Base-by-base conservation (phyloP, 345 rosid species). In the Nephelium lappaceum region DNA sequence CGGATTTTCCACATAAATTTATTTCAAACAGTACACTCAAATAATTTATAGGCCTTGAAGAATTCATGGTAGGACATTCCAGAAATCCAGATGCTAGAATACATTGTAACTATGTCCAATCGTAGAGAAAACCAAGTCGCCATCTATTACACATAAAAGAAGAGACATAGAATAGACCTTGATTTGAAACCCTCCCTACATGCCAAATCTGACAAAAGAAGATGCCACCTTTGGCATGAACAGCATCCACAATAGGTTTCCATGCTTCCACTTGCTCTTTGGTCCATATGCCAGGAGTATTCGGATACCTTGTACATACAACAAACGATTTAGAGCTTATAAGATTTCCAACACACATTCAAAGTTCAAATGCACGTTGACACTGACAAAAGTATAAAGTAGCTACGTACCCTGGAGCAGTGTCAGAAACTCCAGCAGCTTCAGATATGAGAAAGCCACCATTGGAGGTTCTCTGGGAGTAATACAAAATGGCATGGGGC, bases 221-320 rank as follows among this genome's bases (percentile, higher is more conserved):
- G n/a, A n/a, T 89, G 80, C 91, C 93, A 4, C 96, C 96, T 79
- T 92, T 88, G 16, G 92, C 91, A 84, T 90, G 96, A 84, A 93
- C 96, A 67, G 96, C 94, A 47, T 92, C 91, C 4, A 93, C 96
- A 45, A 93, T 91, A 27, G 98, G 92, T 75, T 88, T 93, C 98
- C 98, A 93, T 8, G 94, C 96, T 69, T 93, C 95, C 8, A 93
- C 89, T 75, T 93, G 97, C 77, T 86, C 95, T 80, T 89, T 87
- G 11, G 91, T 89, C 94, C 96, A 91, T 64, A 93, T 88, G 60
- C 98, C 96, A 60, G 94, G 93, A 92, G 88, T 81, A 75, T 83
- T 78, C 11, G 72, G 49, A 43, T 4, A 43, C 47, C 47, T 9
- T 43, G n/a, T n/a, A n/a, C n/a, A n/a, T n/a, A n/a, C n/a, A n/a